Conservation (phyloP, 768 basidiomycete genomes). For the Psilocybe subaeruginosa region DNA sequence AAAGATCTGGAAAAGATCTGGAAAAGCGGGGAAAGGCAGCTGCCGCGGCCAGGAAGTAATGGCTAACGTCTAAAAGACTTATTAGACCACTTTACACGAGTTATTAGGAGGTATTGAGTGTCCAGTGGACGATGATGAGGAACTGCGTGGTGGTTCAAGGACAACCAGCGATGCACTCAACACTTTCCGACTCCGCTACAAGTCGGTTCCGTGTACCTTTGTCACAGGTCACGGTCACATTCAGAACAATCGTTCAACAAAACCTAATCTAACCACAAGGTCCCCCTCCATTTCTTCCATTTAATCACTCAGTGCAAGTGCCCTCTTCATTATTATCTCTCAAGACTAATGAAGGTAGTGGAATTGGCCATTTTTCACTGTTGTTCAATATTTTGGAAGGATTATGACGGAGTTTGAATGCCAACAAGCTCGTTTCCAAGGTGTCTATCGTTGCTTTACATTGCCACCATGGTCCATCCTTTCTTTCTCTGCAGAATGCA, state of each 20-base stretch:
- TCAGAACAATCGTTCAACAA: neutral
- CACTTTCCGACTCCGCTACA: conserved; percentile 48
- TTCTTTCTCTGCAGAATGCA: too few species aligned
- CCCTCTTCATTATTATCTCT: neutral
- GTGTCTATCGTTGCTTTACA: too few species aligned
- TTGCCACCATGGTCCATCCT: too few species aligned
- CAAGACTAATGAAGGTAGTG: too few species aligned
- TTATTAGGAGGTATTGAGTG: conserved; percentile 28
- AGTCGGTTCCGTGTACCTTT: conserved; percentile 35
- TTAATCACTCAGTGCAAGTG: neutral
- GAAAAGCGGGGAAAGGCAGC: conserved; percentile 30
- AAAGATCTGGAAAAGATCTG: conserved; percentile 30
- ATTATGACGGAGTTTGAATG: too few species aligned
- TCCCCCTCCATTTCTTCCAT: neutral
- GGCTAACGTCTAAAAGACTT: conserved; percentile 18
- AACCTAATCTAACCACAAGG: neutral
- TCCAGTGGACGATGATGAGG: conserved; percentile 28
- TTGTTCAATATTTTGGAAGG: too few species aligned
- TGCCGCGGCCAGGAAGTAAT: conserved; percentile 19
- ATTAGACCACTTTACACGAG: conserved; percentile 24
- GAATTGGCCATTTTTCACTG: too few species aligned
- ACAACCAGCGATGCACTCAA: conserved; percentile 46
- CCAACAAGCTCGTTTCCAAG: too few species aligned
- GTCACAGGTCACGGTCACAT: conserved; percentile 5
- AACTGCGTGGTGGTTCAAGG: conserved; percentile 47